A percentile compares a stretch with the other conserved stretches of the same genome.
Conservation (phyloP, 352 stramenopile species). For the Pythium aquatile region DNA sequence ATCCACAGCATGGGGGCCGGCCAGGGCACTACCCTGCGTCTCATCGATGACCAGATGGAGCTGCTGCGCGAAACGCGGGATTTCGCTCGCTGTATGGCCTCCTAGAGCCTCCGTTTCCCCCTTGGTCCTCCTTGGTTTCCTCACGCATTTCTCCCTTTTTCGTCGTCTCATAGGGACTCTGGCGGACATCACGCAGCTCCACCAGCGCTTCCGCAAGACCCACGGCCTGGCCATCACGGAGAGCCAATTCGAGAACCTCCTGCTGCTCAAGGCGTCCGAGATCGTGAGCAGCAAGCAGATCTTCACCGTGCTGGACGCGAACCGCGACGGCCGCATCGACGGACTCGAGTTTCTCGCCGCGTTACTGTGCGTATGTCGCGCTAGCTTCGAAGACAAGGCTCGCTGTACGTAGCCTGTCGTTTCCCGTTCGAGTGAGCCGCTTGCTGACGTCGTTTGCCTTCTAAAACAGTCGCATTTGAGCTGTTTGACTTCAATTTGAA, state of each 20-base stretch:
- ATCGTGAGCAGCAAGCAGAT: conserved; percentile 63
- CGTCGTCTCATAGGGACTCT: conserved; percentile 48
- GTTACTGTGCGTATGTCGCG: conserved; percentile 66
- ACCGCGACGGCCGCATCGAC: conserved; percentile 75
- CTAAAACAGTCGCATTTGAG: conserved; percentile 53
- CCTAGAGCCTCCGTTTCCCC: not conserved
- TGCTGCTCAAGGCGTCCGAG: conserved; percentile 62
- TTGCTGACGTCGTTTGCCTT: not conserved
- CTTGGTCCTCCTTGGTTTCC: not conserved
- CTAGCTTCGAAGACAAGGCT: conserved; percentile 78
- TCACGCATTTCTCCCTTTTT: not conserved
- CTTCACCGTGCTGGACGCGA: conserved; percentile 71
- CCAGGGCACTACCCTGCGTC: conserved; percentile 45
- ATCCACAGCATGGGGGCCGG: conserved; percentile 43
- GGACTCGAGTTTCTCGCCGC: conserved; percentile 75
- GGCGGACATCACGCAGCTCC: conserved; percentile 56
- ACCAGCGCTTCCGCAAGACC: conserved; percentile 66
- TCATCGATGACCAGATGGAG: conserved; percentile 62
- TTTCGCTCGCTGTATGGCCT: conserved; percentile 64
- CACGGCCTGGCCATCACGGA: conserved; percentile 74
- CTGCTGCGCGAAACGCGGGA: conserved; percentile 72
- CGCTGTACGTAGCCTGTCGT: conserved; percentile 42
- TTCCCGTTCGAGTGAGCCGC: not conserved
- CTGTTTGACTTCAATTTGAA: conserved; percentile 85
- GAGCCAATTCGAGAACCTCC: conserved; percentile 70